Percentiles rank a stretch among this genome's conserved stretches.
Conservation (phyloP, 176 grass and related monocot genomes). For the Zoysia pacifica region DNA sequence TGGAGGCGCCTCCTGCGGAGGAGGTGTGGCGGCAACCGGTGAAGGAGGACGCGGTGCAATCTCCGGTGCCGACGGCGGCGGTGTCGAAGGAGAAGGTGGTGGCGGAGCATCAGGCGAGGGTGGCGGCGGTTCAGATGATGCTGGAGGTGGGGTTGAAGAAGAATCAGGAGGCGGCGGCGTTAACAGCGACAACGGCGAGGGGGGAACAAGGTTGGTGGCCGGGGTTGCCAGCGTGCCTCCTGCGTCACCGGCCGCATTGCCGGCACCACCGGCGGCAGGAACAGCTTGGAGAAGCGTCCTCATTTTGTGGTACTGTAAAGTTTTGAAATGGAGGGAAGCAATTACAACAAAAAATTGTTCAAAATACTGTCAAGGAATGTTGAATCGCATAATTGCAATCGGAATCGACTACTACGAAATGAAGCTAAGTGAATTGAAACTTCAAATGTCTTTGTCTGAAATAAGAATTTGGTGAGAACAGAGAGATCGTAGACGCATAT, state of each 20-base stretch:
- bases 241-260: not conserved
- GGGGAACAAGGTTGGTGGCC: not conserved
- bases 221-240: not conserved
- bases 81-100: constrained; percentile 19
- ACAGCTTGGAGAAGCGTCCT: constrained; percentile 44
- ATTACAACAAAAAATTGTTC: constrained; percentile 14
- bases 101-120: not conserved
- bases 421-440: not conserved
- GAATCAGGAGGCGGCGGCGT: constrained; percentile 24
- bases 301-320: constrained; percentile 33
- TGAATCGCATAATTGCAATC: not conserved
- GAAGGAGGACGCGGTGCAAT: constrained; percentile 31
- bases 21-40: constrained; percentile 15
- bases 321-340: not conserved
- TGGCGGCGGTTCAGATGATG: not conserved
- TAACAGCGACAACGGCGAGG: constrained; percentile 10
- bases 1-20: constrained; percentile 1
- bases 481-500: not conserved
- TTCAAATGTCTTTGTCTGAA: not conserved
- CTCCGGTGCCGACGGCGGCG: not conserved
- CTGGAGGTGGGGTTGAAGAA: constrained; percentile 1
- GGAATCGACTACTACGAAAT: not conserved
- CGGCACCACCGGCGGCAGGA: not conserved
- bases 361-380: not conserved
- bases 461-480: not conserved